These are phyloP conservation scores for Firmiana major DNA, from an alignment of 345 rosid genomes.

Conservation along the genomic window DNA sequence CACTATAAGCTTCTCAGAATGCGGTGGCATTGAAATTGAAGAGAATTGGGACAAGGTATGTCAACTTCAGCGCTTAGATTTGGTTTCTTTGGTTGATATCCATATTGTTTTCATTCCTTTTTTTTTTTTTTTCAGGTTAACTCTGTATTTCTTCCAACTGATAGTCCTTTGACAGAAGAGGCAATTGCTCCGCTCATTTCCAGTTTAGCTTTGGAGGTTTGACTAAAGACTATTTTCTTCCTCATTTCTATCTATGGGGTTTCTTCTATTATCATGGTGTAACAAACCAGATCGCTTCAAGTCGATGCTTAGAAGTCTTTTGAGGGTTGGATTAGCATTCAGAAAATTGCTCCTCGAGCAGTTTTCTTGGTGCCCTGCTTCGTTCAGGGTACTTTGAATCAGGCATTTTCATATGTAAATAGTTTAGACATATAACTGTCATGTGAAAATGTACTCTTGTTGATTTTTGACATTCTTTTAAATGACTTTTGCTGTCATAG, in stretches of 20 bases:
- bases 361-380: background rate
- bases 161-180: background rate
- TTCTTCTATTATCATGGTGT: background rate
- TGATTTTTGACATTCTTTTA: background rate
- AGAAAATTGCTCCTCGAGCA: too few species aligned
- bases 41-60: slow-evolving; percentile 1
- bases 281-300: background rate
- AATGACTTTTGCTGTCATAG: background rate
- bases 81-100: background rate
- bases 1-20: background rate
- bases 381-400: background rate
- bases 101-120: background rate
- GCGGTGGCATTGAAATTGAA: slow-evolving; percentile 10
- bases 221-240: background rate
- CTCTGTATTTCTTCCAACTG: background rate
- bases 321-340: too few species aligned
- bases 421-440: too few species aligned
- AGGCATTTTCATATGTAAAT: background rate
- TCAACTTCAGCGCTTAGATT: background rate
- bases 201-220: background rate
- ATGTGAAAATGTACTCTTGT: background rate
- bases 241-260: background rate
- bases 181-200: background rate
- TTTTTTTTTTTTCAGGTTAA: background rate
- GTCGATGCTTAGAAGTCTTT: too few species aligned